Percentiles rank a stretch among this genome's conserved stretches.
Conservation (phyloP, 1,284 basidiomycete species). For the Cryptococcus sp. region DNA sequence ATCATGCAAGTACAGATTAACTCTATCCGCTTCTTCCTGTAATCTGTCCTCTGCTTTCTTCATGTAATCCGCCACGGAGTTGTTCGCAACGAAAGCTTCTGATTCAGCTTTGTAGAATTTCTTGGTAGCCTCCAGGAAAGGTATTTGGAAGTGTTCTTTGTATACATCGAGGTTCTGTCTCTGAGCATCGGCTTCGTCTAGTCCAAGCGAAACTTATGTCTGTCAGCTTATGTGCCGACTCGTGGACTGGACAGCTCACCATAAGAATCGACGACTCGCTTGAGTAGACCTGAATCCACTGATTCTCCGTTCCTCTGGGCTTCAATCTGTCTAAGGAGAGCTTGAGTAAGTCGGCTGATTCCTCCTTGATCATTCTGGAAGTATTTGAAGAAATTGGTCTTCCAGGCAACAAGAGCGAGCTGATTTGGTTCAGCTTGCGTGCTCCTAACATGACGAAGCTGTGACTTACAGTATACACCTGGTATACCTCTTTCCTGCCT, state of each 20-base stretch:
- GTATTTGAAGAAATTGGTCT: constrained; percentile 80
- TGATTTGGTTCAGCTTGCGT: constrained; percentile 37
- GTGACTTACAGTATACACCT: constrained; percentile 85
- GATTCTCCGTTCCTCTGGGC: constrained; percentile 91
- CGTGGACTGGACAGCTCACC: constrained; percentile 38
- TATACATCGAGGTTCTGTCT: constrained; percentile 73
- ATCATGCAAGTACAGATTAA: constrained; percentile 89
- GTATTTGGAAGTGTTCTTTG: constrained; percentile 81
- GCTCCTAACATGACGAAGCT: not conserved
- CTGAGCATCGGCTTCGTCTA: constrained; percentile 73
- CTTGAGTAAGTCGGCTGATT: constrained; percentile 74
- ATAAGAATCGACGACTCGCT: constrained; percentile 94
- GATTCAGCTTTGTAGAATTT: constrained; percentile 90
- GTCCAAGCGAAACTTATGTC: constrained; percentile 73
- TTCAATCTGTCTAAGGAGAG: constrained; percentile 83
- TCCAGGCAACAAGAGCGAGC: constrained; percentile 96
- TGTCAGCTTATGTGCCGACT: not conserved
- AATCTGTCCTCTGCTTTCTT: constrained; percentile 91
- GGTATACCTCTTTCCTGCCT: constrained; percentile 90
- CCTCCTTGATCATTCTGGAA: constrained; percentile 58
- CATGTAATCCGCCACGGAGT: constrained; percentile 92
- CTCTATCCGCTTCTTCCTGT: constrained; percentile 90
- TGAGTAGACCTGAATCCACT: constrained; percentile 88
- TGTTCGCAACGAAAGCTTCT: constrained; percentile 80
- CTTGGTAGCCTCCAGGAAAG: constrained; percentile 85